These are phyloP conservation scores for Scedosporium aurantiacum DNA, from an alignment of 2,329 filamentous ascomycete genomes.

Conservation along the genomic window DNA sequence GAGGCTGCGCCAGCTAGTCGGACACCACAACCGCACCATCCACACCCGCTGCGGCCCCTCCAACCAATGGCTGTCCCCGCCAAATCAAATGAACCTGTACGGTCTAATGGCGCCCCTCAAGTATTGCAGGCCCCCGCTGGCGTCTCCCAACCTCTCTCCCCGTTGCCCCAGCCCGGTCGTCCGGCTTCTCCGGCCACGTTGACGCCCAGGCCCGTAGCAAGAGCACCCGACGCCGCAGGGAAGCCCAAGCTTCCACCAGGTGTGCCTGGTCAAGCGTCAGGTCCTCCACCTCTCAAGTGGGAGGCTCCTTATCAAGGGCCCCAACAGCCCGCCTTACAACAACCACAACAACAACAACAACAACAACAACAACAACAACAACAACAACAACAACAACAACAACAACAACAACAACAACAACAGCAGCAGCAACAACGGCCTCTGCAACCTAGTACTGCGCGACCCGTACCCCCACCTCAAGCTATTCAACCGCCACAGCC, in stretches of 20 bases:
- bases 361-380: conserved; percentile 14
- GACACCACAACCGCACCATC: conserved; percentile 1
- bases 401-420: conserved; percentile 14
- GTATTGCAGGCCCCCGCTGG: conserved; percentile 5
- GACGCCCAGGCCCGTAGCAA: not conserved
- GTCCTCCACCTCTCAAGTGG: conserved; percentile 7
- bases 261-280: not conserved
- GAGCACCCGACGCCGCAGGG: not conserved
- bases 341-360: conserved; percentile 16
- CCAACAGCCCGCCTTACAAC: not conserved
- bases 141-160: not conserved
- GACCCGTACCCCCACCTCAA: conserved; percentile 10
- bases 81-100: not conserved
- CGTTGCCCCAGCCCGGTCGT: not conserved
- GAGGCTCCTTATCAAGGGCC: conserved; percentile 8
- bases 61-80: not conserved
- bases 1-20: not conserved
- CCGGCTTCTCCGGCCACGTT: not conserved
- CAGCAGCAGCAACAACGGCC: conserved; percentile 12
- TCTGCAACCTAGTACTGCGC: conserved; percentile 5
- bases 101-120: conserved; percentile 4
- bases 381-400: conserved; percentile 12
- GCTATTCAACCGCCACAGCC: conserved; percentile 20
- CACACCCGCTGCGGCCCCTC: conserved; percentile 1
- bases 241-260: conserved; percentile 2